Conservation (phyloP, 306 rosid species). For the Pterocarpus macrocarpus region DNA sequence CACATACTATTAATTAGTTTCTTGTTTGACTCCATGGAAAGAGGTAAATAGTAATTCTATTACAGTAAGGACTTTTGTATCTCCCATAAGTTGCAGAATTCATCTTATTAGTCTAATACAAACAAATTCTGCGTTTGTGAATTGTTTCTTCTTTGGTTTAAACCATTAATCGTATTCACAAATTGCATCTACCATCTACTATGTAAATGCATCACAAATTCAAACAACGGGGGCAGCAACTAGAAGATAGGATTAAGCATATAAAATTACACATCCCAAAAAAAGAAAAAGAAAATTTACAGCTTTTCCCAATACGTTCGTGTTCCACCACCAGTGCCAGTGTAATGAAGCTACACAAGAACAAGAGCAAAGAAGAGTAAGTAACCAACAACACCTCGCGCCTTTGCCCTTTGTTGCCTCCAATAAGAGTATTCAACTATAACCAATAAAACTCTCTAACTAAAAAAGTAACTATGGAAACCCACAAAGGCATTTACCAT, state of each 20-base stretch:
- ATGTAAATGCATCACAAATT: slow-evolving; percentile 21
- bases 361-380: background rate
- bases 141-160: background rate
- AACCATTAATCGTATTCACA: slow-evolving; percentile 18
- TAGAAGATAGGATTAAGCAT: slow-evolving; percentile 19
- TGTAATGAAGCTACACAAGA: background rate
- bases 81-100: background rate
- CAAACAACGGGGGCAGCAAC: slow-evolving; percentile 18
- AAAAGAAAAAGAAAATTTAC: slow-evolving; percentile 54
- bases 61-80: background rate
- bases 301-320: slow-evolving; percentile 33
- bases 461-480: background rate
- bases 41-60: background rate
- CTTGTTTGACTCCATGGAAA: background rate
- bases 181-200: slow-evolving; percentile 16
- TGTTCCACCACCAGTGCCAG: slow-evolving; percentile 1
- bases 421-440: background rate
- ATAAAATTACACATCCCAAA: slow-evolving; percentile 42
- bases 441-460: background rate
- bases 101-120: background rate
- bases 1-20: background rate
- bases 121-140: background rate
- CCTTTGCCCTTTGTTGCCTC: slow-evolving; percentile 11
- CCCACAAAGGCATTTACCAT: background rate
- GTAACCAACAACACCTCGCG: slow-evolving; percentile 41